Evolutionary conservation across 139 green algal species (phyloP).

Genomic region (Chlamydomonas schloesseri): DNA sequence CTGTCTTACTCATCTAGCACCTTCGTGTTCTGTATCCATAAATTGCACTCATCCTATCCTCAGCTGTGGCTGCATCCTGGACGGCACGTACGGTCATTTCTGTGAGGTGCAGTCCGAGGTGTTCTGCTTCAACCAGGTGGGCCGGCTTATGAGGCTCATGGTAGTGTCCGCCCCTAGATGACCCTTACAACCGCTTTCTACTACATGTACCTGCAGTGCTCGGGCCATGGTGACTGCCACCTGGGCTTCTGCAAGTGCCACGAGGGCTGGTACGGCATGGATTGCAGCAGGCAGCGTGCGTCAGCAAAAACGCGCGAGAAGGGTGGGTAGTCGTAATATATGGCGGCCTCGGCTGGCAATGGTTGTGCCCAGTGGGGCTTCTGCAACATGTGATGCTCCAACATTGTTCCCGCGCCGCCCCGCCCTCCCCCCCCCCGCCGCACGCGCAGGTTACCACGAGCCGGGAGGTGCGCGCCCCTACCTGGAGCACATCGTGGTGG

Average conservation of each 20-base stretch:
- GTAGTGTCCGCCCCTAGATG: no score
- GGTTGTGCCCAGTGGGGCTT: no score
- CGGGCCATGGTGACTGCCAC: conserved; percentile 31
- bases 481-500: background rate
- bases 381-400: no score
- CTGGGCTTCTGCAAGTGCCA: conserved; percentile 40
- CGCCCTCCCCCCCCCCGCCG: background rate
- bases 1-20: background rate
- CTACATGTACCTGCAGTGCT: conserved; percentile 12
- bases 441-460: conserved; percentile 22
- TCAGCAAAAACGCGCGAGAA: background rate
- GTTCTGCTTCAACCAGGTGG: conserved; percentile 39
- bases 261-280: conserved; percentile 48
- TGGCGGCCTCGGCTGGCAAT: no score
- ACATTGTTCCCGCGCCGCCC: no score
- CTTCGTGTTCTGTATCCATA: no score
- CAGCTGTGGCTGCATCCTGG: conserved; percentile 30
- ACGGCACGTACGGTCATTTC: background rate
- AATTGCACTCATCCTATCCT: background rate
- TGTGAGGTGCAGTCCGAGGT: background rate
- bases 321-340: background rate
- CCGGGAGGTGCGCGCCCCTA: background rate
- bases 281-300: conserved; percentile 26
- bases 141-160: no score
- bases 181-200: no score